Evolutionary conservation across 176 grass and related monocot species (phyloP), one percentile per base, ranked within the genome.

Genomic region (Triticum urartu): DNA sequence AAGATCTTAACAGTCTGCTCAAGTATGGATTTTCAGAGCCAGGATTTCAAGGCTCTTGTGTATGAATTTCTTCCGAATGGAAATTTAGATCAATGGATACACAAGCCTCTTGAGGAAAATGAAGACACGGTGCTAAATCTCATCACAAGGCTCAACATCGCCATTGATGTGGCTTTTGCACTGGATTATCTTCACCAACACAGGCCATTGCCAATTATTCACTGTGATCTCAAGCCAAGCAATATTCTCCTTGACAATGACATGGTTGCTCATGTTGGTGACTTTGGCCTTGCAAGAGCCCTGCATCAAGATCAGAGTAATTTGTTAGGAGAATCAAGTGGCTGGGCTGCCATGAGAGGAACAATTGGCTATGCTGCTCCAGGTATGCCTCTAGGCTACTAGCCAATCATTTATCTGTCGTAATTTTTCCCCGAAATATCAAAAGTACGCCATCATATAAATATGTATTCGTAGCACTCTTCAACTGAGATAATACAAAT

Each of bases 231-330:
- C 40, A 43, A 43, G 40, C 40, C 40, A 43, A 43, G 40, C 40
- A 43, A 43, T 43, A 43, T 43, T 9, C 40, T 43, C 40, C 40
- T 43, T 43, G 40, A 43, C 2, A 43, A 2, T 11, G 1, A 43
- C 40, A 43, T 43, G 40, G 10, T 43, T 43, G 40, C 40, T 43
- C 84, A 79, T 45, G 75, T 86, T 63, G 52, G 84, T 5, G 79
- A 87, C 3, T 87, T 87, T 81, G 68, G 85, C 1, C 85, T 81
- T 21, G 85, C 58, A 50, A 87, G 85, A 32, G 25, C 73, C 20
- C 24, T 86, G 3, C 85, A 63, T 34, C 36, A 86, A 3, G 77
- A 63, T 24, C 9, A 34, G 21, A 81, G 42, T 69, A 28, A 69
- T 45, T 68, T 69, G 20, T 32, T 56, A 47, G 65, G 71, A 0